These are phyloP conservation scores for Daldinia childiae DNA, from an alignment of 495 filamentous ascomycete genomes.

Conservation along the genomic window DNA sequence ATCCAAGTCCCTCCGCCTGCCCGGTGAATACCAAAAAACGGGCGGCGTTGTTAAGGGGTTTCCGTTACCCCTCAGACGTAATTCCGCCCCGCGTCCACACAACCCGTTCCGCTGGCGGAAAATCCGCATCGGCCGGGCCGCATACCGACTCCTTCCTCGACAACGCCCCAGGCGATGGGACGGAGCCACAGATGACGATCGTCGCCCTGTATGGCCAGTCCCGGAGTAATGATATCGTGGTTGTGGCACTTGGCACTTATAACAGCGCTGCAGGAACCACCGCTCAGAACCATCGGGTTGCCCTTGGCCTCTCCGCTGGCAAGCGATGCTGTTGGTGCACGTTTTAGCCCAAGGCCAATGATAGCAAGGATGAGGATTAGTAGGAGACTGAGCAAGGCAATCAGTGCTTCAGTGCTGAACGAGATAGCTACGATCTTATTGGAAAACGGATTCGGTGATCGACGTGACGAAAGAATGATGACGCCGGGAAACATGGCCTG, in stretches of 20 bases:
- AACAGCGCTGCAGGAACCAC: slow-evolving; percentile 54
- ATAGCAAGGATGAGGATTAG: slow-evolving; percentile 43
- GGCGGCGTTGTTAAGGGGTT: background rate
- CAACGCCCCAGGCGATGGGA: slow-evolving; percentile 53
- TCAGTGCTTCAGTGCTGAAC: slow-evolving; percentile 49
- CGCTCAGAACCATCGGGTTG: slow-evolving; percentile 54
- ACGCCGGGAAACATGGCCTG: slow-evolving; percentile 49
- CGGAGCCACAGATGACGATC: slow-evolving; percentile 43
- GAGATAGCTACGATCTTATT: slow-evolving; percentile 37
- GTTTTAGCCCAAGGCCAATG: slow-evolving; percentile 46
- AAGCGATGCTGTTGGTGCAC: slow-evolving; percentile 42
- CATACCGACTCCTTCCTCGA: slow-evolving; percentile 47
- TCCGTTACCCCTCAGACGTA: slow-evolving; percentile 48
- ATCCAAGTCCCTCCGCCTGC: background rate
- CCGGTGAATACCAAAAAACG: background rate
- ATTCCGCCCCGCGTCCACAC: slow-evolving; percentile 48
- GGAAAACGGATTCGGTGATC: background rate
- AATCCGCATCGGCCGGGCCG: slow-evolving; percentile 53
- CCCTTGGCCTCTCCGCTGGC: slow-evolving; percentile 47
- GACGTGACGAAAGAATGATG: slow-evolving; percentile 16
- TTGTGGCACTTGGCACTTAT: slow-evolving; percentile 54
- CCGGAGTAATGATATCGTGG: slow-evolving; percentile 14
- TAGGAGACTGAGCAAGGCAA: slow-evolving; percentile 49
- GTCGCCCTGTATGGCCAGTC: background rate
- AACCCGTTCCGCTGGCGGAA: slow-evolving; percentile 38